Evolutionary conservation across 495 filamentous ascomycete species (phyloP).

Genomic region (Elaphomyces granulatus): DNA sequence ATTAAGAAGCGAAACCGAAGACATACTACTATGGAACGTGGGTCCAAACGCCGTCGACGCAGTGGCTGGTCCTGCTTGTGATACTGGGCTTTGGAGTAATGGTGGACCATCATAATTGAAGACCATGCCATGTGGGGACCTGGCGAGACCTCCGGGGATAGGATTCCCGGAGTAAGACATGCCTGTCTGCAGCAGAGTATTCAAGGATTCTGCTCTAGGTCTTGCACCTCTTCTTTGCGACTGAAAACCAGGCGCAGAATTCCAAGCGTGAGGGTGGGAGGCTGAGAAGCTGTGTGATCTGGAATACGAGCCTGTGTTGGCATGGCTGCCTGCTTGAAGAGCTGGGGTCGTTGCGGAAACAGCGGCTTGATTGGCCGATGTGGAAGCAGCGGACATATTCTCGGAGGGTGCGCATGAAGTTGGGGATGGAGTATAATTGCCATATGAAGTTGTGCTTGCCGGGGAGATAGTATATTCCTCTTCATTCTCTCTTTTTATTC

Average conservation of each 20-base stretch:
- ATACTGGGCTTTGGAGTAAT: conserved; percentile 26
- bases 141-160: conserved; percentile 22
- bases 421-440: conserved; percentile 28
- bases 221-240: conserved; percentile 21
- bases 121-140: conserved; percentile 19
- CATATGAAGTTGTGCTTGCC: conserved; percentile 28
- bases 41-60: conserved; percentile 14
- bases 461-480: conserved; percentile 34
- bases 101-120: conserved; percentile 21
- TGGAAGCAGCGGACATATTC: conserved; percentile 13
- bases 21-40: conserved; percentile 4
- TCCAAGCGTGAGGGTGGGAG: conserved; percentile 14
- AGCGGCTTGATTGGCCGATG: conserved; percentile 19
- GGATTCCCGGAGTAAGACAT: conserved; percentile 24
- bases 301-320: conserved; percentile 22
- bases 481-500: conserved; percentile 22
- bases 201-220: conserved; percentile 15
- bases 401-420: conserved; percentile 17
- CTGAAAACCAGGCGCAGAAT: conserved; percentile 22
- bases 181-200: conserved; percentile 8
- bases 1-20: neutral
- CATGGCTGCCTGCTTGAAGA: conserved; percentile 16
- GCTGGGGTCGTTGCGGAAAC: conserved; percentile 19
- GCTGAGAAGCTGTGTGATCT: conserved; percentile 34
- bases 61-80: conserved; percentile 20